A percentile compares a stretch with the other conserved stretches of the same genome.
phyloP scores from a whole-genome alignment of 331 rosid species.

The Telfairia occidentalis region DNA sequence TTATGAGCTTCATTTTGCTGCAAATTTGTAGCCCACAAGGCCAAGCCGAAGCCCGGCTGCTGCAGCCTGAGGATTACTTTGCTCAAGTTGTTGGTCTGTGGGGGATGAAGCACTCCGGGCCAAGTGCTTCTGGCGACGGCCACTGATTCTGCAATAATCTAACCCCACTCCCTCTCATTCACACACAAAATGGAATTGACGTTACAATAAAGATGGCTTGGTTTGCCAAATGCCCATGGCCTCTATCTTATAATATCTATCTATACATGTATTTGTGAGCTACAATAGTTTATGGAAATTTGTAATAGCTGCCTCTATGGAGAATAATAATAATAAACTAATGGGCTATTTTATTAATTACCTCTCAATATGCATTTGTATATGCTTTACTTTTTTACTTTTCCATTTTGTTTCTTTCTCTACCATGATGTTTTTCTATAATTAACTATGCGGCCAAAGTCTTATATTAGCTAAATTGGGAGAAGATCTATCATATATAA shows the following conservation, averaged over 20 bases:
- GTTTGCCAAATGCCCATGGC: neutral
- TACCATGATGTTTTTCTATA: too few species aligned
- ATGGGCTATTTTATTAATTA: too few species aligned
- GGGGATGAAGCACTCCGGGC: slow-evolving; percentile 21
- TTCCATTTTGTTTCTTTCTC: too few species aligned
- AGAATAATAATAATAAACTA: too few species aligned
- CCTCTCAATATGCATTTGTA: too few species aligned
- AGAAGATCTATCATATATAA: too few species aligned
- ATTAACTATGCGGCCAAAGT: too few species aligned
- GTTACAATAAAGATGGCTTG: slow-evolving; percentile 1
- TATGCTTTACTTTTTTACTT: too few species aligned
- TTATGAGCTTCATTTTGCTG: slow-evolving; percentile 21
- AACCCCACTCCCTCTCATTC: too few species aligned
- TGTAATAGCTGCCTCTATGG: too few species aligned
- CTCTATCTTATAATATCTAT: neutral
- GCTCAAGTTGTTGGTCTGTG: slow-evolving; percentile 17
- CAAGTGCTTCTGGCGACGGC: slow-evolving; percentile 22
- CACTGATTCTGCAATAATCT: neutral
- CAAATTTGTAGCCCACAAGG: slow-evolving; percentile 8
- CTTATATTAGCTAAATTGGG: too few species aligned
- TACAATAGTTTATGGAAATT: neutral
- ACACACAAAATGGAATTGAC: neutral
- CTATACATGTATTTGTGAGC: neutral
- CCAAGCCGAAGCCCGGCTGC: slow-evolving; percentile 3
- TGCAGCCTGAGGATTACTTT: neutral